Percentiles rank a stretch among this genome's conserved stretches.
Conservation (phyloP, 1,284 basidiomycete genomes). For the Grifola frondosa region DNA sequence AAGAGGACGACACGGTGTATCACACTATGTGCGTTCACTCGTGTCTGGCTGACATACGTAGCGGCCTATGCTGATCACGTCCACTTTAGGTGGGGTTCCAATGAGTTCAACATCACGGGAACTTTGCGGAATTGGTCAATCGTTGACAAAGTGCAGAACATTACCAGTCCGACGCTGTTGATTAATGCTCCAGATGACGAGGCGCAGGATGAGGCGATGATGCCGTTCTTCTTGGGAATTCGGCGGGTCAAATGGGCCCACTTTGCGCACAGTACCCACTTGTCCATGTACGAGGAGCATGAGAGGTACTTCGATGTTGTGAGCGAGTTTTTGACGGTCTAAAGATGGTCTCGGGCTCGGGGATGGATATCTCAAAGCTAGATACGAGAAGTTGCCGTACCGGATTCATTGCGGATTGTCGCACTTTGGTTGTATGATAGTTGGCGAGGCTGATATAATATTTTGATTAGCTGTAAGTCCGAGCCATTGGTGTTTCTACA, state of each 20-base stretch:
- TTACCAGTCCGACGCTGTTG: conserved; percentile 31
- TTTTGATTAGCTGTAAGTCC: no score
- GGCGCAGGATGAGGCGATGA: conserved; percentile 25
- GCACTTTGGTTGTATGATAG: no score
- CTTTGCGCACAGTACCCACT: conserved; percentile 31
- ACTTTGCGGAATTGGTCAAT: conserved; percentile 30
- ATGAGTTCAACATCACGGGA: conserved; percentile 8
- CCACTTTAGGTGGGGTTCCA: neutral
- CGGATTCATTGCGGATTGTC: no score
- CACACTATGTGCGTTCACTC: conserved; percentile 16
- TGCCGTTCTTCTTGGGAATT: conserved; percentile 27
- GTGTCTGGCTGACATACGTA: neutral
- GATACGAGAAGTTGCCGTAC: no score
- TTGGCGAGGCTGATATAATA: no score
- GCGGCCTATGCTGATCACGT: neutral
- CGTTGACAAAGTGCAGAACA: conserved; percentile 24
- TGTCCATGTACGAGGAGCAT: conserved; percentile 31
- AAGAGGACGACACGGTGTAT: conserved; percentile 20
- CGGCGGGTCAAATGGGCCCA: conserved; percentile 29
- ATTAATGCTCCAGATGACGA: conserved; percentile 31
- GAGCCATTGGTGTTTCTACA: no score
- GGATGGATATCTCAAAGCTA: no score
- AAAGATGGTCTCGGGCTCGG: no score
- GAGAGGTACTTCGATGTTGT: conserved; percentile 27
- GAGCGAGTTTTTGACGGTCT: conserved; percentile 23